Conservation (phyloP, 352 stramenopile species). For the Phytophthora pistaciae region DNA sequence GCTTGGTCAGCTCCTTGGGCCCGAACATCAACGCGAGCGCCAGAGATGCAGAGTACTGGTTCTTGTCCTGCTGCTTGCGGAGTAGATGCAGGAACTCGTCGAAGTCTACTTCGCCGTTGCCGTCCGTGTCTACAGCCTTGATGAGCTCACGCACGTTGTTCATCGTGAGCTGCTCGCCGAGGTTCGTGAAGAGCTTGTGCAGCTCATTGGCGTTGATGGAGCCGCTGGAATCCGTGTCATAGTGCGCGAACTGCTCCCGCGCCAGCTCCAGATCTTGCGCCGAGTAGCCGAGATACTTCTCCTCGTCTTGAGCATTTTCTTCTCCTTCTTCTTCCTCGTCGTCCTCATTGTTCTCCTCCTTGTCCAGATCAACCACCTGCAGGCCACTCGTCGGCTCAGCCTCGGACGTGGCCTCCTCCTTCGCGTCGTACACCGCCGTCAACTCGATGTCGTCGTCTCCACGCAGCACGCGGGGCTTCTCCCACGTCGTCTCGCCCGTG, state of each 20-base stretch:
- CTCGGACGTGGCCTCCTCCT: slow-evolving; percentile 15
- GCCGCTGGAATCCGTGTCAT: slow-evolving; percentile 67
- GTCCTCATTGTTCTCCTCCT: slow-evolving; percentile 28
- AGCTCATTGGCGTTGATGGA: slow-evolving; percentile 73
- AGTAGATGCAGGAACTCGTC: slow-evolving; percentile 75
- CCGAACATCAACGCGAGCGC: slow-evolving; percentile 72
- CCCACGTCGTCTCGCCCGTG: slow-evolving; percentile 78
- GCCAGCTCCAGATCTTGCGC: slow-evolving; percentile 49
- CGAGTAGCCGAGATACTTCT: slow-evolving; percentile 48
- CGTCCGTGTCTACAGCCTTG: slow-evolving; percentile 58
- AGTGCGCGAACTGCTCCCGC: slow-evolving; percentile 67
- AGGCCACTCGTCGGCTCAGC: slow-evolving; percentile 13
- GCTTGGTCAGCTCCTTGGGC: slow-evolving; percentile 68
- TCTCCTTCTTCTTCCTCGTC: slow-evolving; percentile 15
- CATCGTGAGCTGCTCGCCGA: slow-evolving; percentile 72
- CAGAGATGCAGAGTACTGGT: slow-evolving; percentile 72
- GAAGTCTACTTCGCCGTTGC: slow-evolving; percentile 76
- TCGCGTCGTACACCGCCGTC: slow-evolving; percentile 41
- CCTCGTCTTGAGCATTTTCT: slow-evolving; percentile 13
- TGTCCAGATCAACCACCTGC: slow-evolving; percentile 28
- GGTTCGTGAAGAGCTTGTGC: slow-evolving; percentile 57
- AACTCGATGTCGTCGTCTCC: slow-evolving; percentile 57
- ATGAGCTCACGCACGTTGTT: slow-evolving; percentile 69
- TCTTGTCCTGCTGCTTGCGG: slow-evolving; percentile 62
- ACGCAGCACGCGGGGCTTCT: slow-evolving; percentile 69